Conservation (phyloP, 192 early-diverging fungal species). For the Coemansia sp. region DNA sequence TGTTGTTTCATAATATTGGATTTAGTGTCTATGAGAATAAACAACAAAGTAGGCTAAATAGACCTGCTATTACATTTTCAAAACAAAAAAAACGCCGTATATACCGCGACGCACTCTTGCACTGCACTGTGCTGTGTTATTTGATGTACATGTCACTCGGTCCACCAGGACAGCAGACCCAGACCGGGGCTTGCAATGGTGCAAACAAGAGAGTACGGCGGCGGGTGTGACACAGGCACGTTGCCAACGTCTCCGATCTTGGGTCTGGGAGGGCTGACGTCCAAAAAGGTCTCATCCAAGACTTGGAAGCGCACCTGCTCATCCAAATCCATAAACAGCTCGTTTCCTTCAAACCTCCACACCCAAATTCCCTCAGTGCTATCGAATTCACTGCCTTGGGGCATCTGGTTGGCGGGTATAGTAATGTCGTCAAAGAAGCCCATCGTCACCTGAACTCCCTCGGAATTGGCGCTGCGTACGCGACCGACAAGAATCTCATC, state of each 20-base stretch:
- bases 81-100: too few species aligned
- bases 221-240: conserved; percentile 13
- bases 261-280: conserved; percentile 57
- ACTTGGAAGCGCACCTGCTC: conserved; percentile 76
- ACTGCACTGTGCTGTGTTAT: too few species aligned
- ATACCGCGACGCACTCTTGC: too few species aligned
- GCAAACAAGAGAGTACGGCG: conserved; percentile 45
- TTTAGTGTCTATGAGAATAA: too few species aligned
- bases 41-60: too few species aligned
- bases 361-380: conserved; percentile 73
- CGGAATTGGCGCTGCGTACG: conserved; percentile 64
- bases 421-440: conserved; percentile 91
- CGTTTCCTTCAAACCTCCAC: conserved; percentile 74
- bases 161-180: conserved; percentile 72
- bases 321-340: conserved; percentile 78
- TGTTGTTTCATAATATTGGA: too few species aligned
- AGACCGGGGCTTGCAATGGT: conserved; percentile 67
- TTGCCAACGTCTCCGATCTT: conserved; percentile 27
- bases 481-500: conserved; percentile 82
- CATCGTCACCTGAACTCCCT: conserved; percentile 68
- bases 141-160: not conserved
- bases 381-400: conserved; percentile 62
- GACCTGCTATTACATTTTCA: too few species aligned
- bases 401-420: conserved; percentile 66
- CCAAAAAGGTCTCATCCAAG: conserved; percentile 66